phyloP scores from a whole-genome alignment of 2,329 filamentous ascomycete species.

The Leptographium flavum region DNA sequence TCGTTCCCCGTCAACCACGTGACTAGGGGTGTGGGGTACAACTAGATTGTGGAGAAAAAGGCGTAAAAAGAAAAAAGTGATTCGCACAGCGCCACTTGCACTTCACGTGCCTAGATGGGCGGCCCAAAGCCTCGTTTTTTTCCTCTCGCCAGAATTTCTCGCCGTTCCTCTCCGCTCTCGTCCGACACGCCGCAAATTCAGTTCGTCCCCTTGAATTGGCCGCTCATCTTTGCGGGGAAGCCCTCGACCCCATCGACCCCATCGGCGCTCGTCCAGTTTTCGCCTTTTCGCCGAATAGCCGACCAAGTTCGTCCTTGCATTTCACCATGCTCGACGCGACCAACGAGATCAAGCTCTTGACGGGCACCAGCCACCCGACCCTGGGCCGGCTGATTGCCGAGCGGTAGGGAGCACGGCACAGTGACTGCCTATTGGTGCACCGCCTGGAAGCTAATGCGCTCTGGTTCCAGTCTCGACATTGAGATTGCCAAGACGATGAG shows the following conservation, averaged over 20 bases:
- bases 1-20: too few relatives aligned
- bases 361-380: conserved; percentile 25
- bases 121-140: neutral
- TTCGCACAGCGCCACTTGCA: neutral
- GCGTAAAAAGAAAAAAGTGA: neutral
- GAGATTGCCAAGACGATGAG: conserved; percentile 12
- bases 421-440: neutral
- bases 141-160: neutral
- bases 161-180: too few relatives aligned
- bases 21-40: neutral
- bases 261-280: neutral
- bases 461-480: conserved; percentile 10
- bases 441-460: neutral
- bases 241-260: neutral
- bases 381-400: conserved; percentile 23
- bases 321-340: conserved; percentile 11
- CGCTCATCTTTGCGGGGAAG: neutral
- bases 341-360: conserved; percentile 26
- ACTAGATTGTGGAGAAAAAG: neutral
- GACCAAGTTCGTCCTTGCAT: neutral
- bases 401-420: conserved; percentile 15
- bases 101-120: neutral
- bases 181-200: too few relatives aligned
- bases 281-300: neutral
- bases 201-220: too few relatives aligned